Conservation (phyloP, 192 early-diverging fungal genomes). For the Coemansia sp. region DNA sequence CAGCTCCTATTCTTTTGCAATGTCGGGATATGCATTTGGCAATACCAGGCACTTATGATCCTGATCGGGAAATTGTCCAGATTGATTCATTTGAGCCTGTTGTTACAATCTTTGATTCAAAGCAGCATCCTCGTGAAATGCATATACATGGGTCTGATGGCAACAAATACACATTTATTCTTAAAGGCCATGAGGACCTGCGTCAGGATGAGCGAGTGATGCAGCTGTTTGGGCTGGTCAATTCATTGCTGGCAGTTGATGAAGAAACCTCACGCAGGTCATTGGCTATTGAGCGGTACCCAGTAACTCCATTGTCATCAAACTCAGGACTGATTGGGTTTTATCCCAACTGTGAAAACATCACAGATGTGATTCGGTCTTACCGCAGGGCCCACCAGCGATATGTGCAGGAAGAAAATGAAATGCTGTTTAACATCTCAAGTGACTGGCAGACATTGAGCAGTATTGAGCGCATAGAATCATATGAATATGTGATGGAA, state of each 20-base stretch:
- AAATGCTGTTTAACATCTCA: slow-evolving; percentile 83
- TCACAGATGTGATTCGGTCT: slow-evolving; percentile 82
- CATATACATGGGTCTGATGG: slow-evolving; percentile 86
- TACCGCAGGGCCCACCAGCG: slow-evolving; percentile 84
- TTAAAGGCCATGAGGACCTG: slow-evolving; percentile 97
- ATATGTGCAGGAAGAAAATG: slow-evolving; percentile 83
- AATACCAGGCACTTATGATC: slow-evolving; percentile 84
- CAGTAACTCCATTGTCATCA: slow-evolving; percentile 91
- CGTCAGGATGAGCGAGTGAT: slow-evolving; percentile 98
- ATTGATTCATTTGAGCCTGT: slow-evolving; percentile 82
- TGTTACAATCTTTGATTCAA: slow-evolving; percentile 82
- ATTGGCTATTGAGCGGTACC: slow-evolving; percentile 85
- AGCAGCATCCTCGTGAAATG: slow-evolving; percentile 87
- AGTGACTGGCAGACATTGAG: slow-evolving; percentile 89
- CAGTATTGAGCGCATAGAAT: slow-evolving; percentile 87
- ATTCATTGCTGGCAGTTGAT: slow-evolving; percentile 80
- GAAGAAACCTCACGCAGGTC: slow-evolving; percentile 89
- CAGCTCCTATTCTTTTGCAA: slow-evolving; percentile 83
- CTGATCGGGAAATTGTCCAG: slow-evolving; percentile 77
- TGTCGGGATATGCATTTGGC: slow-evolving; percentile 86
- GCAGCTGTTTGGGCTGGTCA: slow-evolving; percentile 97
- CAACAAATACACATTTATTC: slow-evolving; percentile 80
- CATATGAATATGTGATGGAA: slow-evolving; percentile 90
- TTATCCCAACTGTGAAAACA: slow-evolving; percentile 86
- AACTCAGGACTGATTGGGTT: slow-evolving; percentile 95